Evolutionary conservation across 306 rosid species (phyloP).

Genomic region (Acacia melanoxylon): DNA sequence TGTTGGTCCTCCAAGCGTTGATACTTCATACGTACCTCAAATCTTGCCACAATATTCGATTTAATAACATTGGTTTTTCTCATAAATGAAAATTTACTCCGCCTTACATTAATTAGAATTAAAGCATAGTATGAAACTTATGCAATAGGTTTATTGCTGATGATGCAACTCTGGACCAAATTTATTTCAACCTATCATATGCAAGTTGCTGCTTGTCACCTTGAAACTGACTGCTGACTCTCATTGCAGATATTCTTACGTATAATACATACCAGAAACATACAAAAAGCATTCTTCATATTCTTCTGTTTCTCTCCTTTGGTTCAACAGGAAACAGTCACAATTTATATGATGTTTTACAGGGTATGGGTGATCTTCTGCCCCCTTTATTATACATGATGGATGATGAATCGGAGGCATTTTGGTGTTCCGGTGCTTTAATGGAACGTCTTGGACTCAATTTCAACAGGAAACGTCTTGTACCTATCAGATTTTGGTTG

Average conservation of each 20-base stretch:
- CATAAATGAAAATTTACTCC: background rate
- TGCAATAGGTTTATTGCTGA: background rate
- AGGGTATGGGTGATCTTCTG: conserved; percentile 99
- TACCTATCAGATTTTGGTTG: background rate
- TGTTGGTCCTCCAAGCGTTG: no score
- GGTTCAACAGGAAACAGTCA: background rate
- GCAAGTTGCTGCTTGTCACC: background rate
- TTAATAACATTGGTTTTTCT: background rate
- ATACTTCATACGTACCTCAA: no score
- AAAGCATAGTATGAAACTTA: background rate
- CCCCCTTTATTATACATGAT: conserved; percentile 83
- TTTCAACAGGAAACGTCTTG: no score
- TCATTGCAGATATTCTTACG: background rate
- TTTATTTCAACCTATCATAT: background rate
- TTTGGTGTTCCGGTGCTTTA: conserved; percentile 93
- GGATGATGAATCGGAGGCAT: conserved; percentile 85
- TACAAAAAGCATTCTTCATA: background rate
- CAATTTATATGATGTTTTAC: conserved; percentile 27
- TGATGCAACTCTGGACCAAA: background rate
- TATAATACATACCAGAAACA: background rate
- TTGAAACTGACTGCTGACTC: background rate
- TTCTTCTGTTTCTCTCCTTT: background rate
- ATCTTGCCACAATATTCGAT: no score
- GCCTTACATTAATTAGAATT: background rate
- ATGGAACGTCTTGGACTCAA: conserved; percentile 96